These are phyloP conservation scores for Geum urbanum DNA, from an alignment of 306 rosid genomes.

Conservation along the genomic window DNA sequence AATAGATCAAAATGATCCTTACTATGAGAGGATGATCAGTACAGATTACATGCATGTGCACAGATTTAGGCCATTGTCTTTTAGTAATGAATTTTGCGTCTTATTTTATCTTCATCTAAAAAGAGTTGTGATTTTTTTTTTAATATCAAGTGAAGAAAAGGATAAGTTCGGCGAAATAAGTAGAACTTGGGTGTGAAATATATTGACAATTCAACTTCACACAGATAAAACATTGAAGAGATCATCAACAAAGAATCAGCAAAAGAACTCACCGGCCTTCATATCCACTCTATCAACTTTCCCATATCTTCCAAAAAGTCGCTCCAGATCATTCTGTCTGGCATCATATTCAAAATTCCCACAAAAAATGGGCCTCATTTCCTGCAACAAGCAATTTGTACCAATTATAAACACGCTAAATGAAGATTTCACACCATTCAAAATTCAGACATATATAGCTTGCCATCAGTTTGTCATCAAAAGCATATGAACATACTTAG, in stretches of 20 bases:
- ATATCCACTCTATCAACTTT: conserved; percentile 98
- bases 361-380: conserved; percentile 88
- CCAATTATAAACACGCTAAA: not conserved
- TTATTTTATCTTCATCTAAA: not conserved
- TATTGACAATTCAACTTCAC: not conserved
- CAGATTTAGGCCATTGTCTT: not conserved
- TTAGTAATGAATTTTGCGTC: too few species aligned
- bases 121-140: not conserved
- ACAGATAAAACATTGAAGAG: not conserved
- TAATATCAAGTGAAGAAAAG: not conserved
- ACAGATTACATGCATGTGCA: conserved; percentile 7
- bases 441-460: not conserved
- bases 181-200: not conserved
- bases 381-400: conserved; percentile 27
- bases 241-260: conserved; percentile 9
- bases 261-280: conserved; percentile 83
- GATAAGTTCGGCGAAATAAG: not conserved
- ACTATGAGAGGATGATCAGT: conserved; percentile 1
- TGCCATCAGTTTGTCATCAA: not conserved
- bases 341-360: conserved; percentile 93
- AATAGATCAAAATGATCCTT: not conserved
- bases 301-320: conserved; percentile 88
- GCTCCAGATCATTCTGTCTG: conserved; percentile 86
- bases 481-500: not conserved
- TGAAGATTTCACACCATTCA: not conserved